These are phyloP conservation scores for Umbelopsis vinacea DNA, from an alignment of 192 early-diverging fungal species.

Conservation along the genomic window DNA sequence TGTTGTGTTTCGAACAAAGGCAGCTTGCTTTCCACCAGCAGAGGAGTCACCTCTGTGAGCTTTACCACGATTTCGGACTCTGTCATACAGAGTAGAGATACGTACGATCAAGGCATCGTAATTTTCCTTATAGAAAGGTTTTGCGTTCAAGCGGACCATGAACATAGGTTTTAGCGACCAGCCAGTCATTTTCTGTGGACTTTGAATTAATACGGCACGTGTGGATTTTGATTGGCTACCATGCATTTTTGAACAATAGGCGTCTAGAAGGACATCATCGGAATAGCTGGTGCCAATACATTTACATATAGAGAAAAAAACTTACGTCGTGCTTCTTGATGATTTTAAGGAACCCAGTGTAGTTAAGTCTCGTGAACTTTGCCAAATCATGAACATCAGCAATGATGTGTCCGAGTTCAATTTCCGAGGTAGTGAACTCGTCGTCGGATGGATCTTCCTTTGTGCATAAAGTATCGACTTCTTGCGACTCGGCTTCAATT, in stretches of 20 bases:
- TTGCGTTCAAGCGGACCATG: slow-evolving; percentile 78
- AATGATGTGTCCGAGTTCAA: slow-evolving; percentile 76
- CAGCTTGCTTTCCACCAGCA: slow-evolving; percentile 61
- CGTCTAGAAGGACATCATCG: not conserved
- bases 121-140: slow-evolving; percentile 86
- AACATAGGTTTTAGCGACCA: slow-evolving; percentile 84
- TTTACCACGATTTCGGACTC: slow-evolving; percentile 76
- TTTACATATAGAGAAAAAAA: not conserved
- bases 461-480: slow-evolving; percentile 60
- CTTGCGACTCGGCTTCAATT: slow-evolving; percentile 67
- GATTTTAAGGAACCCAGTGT: slow-evolving; percentile 89
- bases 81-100: slow-evolving; percentile 83
- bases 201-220: slow-evolving; percentile 27
- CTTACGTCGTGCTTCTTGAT: slow-evolving; percentile 97
- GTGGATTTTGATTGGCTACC: slow-evolving; percentile 31
- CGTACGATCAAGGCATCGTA: slow-evolving; percentile 89
- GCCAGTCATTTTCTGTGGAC: slow-evolving; percentile 79
- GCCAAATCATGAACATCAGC: slow-evolving; percentile 84
- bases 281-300: not conserved
- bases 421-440: slow-evolving; percentile 68
- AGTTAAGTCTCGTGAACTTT: slow-evolving; percentile 84
- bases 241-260: not conserved
- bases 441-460: slow-evolving; percentile 53
- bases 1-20: slow-evolving; percentile 92
- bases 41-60: slow-evolving; percentile 58